Base-by-base conservation (phyloP, 495 filamentous ascomycete genomes). In the Aspergillus kassunensis region DNA sequence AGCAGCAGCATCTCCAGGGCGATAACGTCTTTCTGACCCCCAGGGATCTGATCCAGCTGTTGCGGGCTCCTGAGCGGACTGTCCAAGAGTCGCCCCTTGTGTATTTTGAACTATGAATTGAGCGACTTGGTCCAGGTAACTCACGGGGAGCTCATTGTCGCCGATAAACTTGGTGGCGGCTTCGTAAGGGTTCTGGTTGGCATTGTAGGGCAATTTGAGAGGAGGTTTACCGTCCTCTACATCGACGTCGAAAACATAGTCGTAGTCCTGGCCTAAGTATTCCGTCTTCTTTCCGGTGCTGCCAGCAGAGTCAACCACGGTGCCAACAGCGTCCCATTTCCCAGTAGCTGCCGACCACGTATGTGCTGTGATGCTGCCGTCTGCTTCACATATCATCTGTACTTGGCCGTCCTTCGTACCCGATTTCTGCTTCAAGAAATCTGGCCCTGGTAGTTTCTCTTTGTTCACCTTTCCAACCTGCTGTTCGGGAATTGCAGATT, bases 191-290 rank as follows among this genome's bases (percentile, higher is more conserved):
- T 97, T 97, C 64, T 97, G 86, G 5, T 86, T 88, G 33, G 88
- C 76, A 63, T 99, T 97, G 64, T 89, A 97, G 1, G 95, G 92
- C 25, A 99, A 76, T 62, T 97, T 97, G 27, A 97, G 77, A 3
- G 93, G 83, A 24, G 95, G 95, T 56, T 92, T 90, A 31, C 93
- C 95, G 54, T 97, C 95, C 62, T 96, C 88, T 51, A 97, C 92
- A 60, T 97, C 95, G 21, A 99, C 93, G 62, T 97, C 92, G 57
- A 97, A 99, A 42, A 99, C 95, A 65, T 89, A 97, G 59, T 99
- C 95, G 64, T 95, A 99, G 49, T 96, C 89, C 64, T 91, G 83
- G 19, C 95, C 95, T 2, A 85, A 66, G 62, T 91, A 88, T 35
- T 85, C 72, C 11, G 77, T 83, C 64, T 88, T 89, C 39, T 78